These are phyloP conservation scores for Lipomyces sp. DNA, from an alignment of 805 yeast genomes.

Conservation along the genomic window DNA sequence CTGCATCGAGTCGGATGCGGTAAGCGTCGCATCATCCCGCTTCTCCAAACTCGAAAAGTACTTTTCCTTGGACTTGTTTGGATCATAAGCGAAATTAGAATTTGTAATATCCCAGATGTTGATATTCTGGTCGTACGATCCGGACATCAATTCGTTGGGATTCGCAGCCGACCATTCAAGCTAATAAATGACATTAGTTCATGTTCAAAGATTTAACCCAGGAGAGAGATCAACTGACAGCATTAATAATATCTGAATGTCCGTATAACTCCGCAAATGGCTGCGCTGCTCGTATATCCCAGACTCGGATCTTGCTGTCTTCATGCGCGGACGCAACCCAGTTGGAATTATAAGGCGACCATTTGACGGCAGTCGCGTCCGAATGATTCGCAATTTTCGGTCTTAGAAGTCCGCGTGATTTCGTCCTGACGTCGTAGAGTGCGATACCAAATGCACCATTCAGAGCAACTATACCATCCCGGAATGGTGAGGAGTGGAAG, in stretches of 20 bases:
- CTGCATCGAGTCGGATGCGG: constrained; percentile 19
- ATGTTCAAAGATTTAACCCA: neutral
- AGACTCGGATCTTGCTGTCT: constrained; percentile 62
- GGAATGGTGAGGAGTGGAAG: constrained; percentile 54
- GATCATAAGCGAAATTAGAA: constrained; percentile 21
- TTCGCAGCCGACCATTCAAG: constrained; percentile 44
- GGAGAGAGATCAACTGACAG: constrained; percentile 60
- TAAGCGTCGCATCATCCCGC: constrained; percentile 16
- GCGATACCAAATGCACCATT: constrained; percentile 75
- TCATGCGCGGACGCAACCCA: constrained; percentile 67
- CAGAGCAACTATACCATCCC: constrained; percentile 61
- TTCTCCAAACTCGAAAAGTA: constrained; percentile 26
- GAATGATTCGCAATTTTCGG: constrained; percentile 48
- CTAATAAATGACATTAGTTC: neutral
- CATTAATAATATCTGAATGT: constrained; percentile 59
- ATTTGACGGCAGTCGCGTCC: constrained; percentile 55
- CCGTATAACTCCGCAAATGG: constrained; percentile 61
- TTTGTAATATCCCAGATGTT: constrained; percentile 64
- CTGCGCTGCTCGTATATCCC: constrained; percentile 72
- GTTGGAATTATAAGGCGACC: constrained; percentile 67
- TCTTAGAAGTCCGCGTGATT: constrained; percentile 52
- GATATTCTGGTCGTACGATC: constrained; percentile 69
- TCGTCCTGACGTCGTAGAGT: constrained; percentile 67
- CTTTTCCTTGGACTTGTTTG: constrained; percentile 27
- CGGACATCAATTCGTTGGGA: constrained; percentile 56